These are phyloP conservation scores for Nakazawaea ishiwadae DNA, from an alignment of 805 yeast species.

Conservation along the genomic window DNA sequence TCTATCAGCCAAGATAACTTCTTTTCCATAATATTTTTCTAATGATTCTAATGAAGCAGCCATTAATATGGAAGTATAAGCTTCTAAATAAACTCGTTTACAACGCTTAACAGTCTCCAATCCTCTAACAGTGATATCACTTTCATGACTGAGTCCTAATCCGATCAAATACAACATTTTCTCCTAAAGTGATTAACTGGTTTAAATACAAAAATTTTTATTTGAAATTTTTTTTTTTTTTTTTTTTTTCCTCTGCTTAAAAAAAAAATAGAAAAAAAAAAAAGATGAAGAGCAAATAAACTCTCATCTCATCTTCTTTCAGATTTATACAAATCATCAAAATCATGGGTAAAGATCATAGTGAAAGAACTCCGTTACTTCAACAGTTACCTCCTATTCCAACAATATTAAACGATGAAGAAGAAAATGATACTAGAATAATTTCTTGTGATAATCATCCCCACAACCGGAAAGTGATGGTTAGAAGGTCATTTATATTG, in stretches of 20 bases:
- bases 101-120: conserved; percentile 78
- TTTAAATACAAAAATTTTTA: not conserved
- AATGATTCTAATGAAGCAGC: conserved; percentile 74
- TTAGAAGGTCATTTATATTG: not conserved
- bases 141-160: conserved; percentile 81
- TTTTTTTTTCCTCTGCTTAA: not conserved
- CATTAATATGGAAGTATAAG: conserved; percentile 93
- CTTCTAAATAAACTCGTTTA: conserved; percentile 90
- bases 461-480: conserved; percentile 1
- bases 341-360: not conserved
- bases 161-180: conserved; percentile 87
- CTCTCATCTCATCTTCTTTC: too few species aligned
- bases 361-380: conserved; percentile 2
- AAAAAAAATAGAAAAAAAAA: too few species aligned
- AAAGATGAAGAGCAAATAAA: too few species aligned
- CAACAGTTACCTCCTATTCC: conserved; percentile 9
- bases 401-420: conserved; percentile 1
- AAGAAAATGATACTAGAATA: not conserved
- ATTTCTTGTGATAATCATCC: conserved; percentile 6
- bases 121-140: conserved; percentile 94
- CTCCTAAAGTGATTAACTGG: not conserved
- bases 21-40: conserved; percentile 82
- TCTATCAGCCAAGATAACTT: conserved; percentile 85
- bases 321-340: too few species aligned
- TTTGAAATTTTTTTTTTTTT: not conserved